phyloP scores from a whole-genome alignment of 176 grass and related monocot species.

The Lolium rigidum region DNA sequence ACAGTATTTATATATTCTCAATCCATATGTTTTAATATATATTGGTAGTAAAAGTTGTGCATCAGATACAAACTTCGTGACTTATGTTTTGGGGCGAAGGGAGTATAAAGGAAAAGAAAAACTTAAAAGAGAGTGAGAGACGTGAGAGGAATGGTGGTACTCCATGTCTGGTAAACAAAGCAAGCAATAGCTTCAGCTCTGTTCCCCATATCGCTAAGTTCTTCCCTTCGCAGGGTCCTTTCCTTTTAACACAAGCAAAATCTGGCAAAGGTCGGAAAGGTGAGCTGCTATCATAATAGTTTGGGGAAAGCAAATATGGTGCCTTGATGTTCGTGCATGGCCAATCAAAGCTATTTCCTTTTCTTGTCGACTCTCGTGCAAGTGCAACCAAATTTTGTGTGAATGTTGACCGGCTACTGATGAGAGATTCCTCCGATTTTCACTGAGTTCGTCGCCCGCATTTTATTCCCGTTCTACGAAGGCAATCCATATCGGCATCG shows the following conservation, averaged over 20 bases:
- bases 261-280: slow-evolving; percentile 25
- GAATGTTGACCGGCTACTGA: background rate
- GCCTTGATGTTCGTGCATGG: slow-evolving; percentile 17
- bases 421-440: no score
- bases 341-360: background rate
- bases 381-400: background rate
- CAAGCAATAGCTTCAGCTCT: slow-evolving; percentile 35
- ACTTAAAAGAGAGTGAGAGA: background rate
- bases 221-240: slow-evolving; percentile 31
- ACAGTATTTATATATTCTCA: no score
- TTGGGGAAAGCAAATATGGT: slow-evolving; percentile 29
- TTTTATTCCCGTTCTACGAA: no score
- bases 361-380: background rate
- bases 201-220: slow-evolving; percentile 18
- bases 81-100: no score
- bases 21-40: no score
- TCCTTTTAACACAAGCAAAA: slow-evolving; percentile 69
- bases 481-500: no score
- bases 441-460: no score
- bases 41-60: no score
- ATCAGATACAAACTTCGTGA: no score
- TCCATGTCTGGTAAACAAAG: slow-evolving; percentile 28
- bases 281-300: slow-evolving; percentile 11
- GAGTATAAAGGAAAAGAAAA: no score
- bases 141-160: background rate